Evolutionary conservation across 495 filamentous ascomycete genomes (phyloP), one percentile per base, ranked within the genome.

Genomic region (Ascobolus immersus): DNA sequence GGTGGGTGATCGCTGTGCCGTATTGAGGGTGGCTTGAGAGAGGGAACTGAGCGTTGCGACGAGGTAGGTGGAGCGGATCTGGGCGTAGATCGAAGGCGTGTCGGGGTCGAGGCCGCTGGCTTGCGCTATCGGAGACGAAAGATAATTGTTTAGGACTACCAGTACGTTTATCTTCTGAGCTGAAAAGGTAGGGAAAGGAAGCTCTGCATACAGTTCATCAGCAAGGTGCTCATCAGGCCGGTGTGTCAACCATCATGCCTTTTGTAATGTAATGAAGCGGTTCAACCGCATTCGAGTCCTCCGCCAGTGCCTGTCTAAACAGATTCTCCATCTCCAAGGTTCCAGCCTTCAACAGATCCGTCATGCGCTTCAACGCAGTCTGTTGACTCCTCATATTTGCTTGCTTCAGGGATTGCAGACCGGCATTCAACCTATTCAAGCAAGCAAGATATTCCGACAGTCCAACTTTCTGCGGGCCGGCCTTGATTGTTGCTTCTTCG

Each of bases 261-360:
- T 92, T 93, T n/a, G 77, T 91, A 43, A 93, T 68, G 47, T 75
- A 93, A 45, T 91, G 77, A 26, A 94, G 54, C 5, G 89, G 82
- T 42, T 99, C 86, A 20, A 93, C 65, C 2, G 73, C 62, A 33
- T 64, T 60, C 5, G 71, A 64, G 13, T 78, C 69, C 42, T 89
- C 71, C 18, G 64, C 62, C 22, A 94, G 53, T 34, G 74, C 58
- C 37, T 71, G 65, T 37, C 78, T 66, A 51, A 92, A 79, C 31
- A 78, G 55, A 24, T 69, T 72, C 51, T 94, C 81, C 11, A 99
- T 60, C 47, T 79, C 72, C 12, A 65, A 62, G 38, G 70, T 77
- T 10, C 82, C 86, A 10, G 66, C 61, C 45, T 69, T 76, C 25
- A 93, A 53, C 18, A 94, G 59, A 2, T 67, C 62, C 22, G 65